Conservation (phyloP, 1,284 basidiomycete species). For the Entoloma clypeatum region DNA sequence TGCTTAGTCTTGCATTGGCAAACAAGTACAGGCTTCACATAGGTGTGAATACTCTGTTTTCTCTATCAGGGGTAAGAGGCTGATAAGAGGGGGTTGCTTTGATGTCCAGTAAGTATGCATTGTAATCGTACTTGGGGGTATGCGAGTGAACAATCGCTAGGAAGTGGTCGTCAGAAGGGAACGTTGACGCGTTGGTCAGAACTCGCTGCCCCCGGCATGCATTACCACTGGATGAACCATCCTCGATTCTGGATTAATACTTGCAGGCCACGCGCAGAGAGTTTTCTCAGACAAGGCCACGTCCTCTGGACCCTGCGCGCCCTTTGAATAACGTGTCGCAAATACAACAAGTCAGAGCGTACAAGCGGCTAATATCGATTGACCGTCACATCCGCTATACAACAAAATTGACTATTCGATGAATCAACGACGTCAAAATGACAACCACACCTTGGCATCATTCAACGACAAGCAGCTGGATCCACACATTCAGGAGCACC, state of each 20-base stretch:
- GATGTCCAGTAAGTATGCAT: too few species aligned
- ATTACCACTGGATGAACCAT: slow-evolving; percentile 18
- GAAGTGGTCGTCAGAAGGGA: slow-evolving; percentile 6
- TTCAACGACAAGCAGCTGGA: slow-evolving; percentile 1
- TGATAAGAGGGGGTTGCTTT: too few species aligned
- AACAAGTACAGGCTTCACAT: too few species aligned
- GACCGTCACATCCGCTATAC: slow-evolving; percentile 10
- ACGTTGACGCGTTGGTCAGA: slow-evolving; percentile 5
- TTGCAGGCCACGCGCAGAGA: slow-evolving; percentile 11
- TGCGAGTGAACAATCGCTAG: slow-evolving; percentile 1
- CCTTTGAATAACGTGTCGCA: slow-evolving; percentile 29
- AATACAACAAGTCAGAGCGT: slow-evolving; percentile 15
- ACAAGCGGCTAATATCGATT: slow-evolving; percentile 2
- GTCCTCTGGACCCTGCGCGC: too few species aligned
- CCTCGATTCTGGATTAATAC: slow-evolving; percentile 19
- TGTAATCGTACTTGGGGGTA: too few species aligned
- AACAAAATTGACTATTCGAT: too few species aligned
- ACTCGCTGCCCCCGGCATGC: slow-evolving; percentile 3
- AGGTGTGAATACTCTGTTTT: too few species aligned
- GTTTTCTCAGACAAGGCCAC: slow-evolving; percentile 20
- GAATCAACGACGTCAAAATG: too few species aligned
- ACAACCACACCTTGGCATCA: slow-evolving; percentile 4
- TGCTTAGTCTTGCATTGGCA: too few species aligned
- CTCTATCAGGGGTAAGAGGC: too few species aligned
- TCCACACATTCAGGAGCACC: slow-evolving; percentile 22